Conservation (phyloP, 257 asterid genomes). For the Nicotiana tabacum region DNA sequence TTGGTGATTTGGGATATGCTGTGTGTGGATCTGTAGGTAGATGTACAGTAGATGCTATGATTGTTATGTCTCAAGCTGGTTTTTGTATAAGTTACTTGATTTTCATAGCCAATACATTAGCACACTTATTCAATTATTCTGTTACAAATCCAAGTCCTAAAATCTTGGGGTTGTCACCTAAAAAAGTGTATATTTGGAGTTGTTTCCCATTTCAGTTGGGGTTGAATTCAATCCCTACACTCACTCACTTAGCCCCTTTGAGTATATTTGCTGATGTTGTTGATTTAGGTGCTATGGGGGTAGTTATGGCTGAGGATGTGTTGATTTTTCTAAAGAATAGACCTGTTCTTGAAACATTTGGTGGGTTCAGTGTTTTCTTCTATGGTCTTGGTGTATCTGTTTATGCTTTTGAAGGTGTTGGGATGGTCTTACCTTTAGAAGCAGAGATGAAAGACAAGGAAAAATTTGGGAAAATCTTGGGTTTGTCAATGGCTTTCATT, state of each 20-base stretch:
- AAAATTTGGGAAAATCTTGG: constrained; percentile 11
- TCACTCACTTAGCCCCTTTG: constrained; percentile 9
- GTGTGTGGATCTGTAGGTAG: constrained; percentile 6
- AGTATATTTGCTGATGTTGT: constrained; percentile 14
- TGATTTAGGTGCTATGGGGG: constrained; percentile 13
- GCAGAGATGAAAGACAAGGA: constrained; percentile 11
- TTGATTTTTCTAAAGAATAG: not conserved
- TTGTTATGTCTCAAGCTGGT: constrained; percentile 6
- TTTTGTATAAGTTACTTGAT: constrained; percentile 11
- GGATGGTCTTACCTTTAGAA: constrained; percentile 15
- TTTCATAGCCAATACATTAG: constrained; percentile 7
- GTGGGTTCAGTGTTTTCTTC: constrained; percentile 4
- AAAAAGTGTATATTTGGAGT: constrained; percentile 4
- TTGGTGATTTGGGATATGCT: constrained; percentile 14
- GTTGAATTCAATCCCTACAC: constrained; percentile 1
- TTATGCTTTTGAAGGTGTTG: constrained; percentile 14
- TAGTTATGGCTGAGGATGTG: constrained; percentile 9
- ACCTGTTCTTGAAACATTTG: constrained; percentile 10
- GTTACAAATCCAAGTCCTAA: not conserved
- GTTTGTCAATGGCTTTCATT: constrained; percentile 6
- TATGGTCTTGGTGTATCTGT: constrained; percentile 12
- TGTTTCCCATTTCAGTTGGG: constrained; percentile 5
- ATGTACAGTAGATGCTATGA: constrained; percentile 6
- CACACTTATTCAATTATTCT: not conserved
- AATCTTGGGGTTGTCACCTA: constrained; percentile 9